A percentile compares a stretch with the other conserved stretches of the same genome.
These are phyloP conservation scores for Dioscorea dumetorum DNA, from an alignment of 106 monocot genomes.

Conservation along the genomic window DNA sequence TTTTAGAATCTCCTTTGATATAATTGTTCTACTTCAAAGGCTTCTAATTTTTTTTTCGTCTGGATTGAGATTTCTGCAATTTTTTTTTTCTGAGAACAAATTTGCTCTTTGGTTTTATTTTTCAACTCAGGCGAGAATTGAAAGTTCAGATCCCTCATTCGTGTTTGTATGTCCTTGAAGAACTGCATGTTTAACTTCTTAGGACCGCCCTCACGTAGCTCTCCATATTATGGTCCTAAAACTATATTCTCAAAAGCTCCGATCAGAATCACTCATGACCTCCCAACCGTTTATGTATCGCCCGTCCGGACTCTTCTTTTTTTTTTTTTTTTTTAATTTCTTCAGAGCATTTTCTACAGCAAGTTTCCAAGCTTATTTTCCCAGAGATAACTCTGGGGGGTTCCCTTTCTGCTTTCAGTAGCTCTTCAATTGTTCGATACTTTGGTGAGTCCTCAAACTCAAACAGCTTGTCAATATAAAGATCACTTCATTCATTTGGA, in stretches of 20 bases:
- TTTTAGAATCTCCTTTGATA: no score
- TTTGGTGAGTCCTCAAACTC: constrained; percentile 84
- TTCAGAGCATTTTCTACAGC: constrained; percentile 93
- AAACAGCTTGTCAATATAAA: constrained; percentile 83
- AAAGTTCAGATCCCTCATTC: constrained; percentile 88
- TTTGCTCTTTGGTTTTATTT: constrained; percentile 78
- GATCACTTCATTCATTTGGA: constrained; percentile 75
- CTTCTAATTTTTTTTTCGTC: constrained; percentile 54
- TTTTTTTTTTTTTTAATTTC: constrained; percentile 90
- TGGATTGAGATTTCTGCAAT: constrained; percentile 78
- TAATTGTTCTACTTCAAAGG: no score
- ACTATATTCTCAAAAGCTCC: constrained; percentile 96
- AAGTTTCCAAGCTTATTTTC: constrained; percentile 87
- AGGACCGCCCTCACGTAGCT: constrained; percentile 81
- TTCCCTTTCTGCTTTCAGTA: constrained; percentile 67
- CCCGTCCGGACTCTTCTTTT: constrained; percentile 92
- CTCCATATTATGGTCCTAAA: constrained; percentile 84
- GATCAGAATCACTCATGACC: constrained; percentile 86
- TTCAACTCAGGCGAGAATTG: constrained; percentile 75
- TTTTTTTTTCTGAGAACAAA: constrained; percentile 77
- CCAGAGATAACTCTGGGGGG: constrained; percentile 77
- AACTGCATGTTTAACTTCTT: constrained; percentile 89
- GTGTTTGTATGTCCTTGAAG: constrained; percentile 87
- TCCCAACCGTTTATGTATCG: constrained; percentile 93
- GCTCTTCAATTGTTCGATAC: constrained; percentile 58